Evolutionary conservation across 192 early-diverging fungal species (phyloP).

Genomic region (Entomortierella lignicola): DNA sequence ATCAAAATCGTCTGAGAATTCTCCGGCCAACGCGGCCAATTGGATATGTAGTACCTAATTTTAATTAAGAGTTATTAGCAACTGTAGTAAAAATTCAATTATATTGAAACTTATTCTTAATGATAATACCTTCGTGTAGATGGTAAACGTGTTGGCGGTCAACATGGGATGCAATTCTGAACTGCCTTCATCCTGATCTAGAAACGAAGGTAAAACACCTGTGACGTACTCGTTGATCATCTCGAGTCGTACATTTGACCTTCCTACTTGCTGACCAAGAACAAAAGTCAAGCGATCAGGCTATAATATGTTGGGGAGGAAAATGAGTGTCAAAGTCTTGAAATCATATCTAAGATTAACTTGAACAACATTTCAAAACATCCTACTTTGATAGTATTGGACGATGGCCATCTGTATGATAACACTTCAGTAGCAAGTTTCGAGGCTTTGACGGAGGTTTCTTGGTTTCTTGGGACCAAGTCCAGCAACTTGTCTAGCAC

Average conservation of each 20-base stretch:
- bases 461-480: slow-evolving; percentile 36
- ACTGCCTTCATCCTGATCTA: slow-evolving; percentile 40
- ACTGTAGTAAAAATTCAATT: too few relatives aligned
- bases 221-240: slow-evolving; percentile 55
- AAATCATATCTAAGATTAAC: too few relatives aligned
- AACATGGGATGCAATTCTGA: slow-evolving; percentile 56
- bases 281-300: slow-evolving; percentile 56
- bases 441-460: slow-evolving; percentile 37
- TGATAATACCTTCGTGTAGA: slow-evolving; percentile 54
- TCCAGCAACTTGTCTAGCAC: slow-evolving; percentile 52
- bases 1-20: slow-evolving; percentile 39
- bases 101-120: neutral
- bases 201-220: slow-evolving; percentile 53
- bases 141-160: slow-evolving; percentile 49
- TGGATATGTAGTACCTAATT: slow-evolving; percentile 57
- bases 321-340: too few relatives aligned
- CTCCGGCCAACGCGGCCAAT: slow-evolving; percentile 31
- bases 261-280: slow-evolving; percentile 56
- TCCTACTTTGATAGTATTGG: slow-evolving; percentile 52
- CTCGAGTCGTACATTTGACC: slow-evolving; percentile 34
- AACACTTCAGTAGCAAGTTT: slow-evolving; percentile 48
- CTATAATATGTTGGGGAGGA: slow-evolving; percentile 14
- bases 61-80: too few relatives aligned
- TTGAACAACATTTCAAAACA: too few relatives aligned
- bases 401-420: slow-evolving; percentile 52